Conservation (phyloP, 2,329 filamentous ascomycete species). For the Aureobasidium sp. region DNA sequence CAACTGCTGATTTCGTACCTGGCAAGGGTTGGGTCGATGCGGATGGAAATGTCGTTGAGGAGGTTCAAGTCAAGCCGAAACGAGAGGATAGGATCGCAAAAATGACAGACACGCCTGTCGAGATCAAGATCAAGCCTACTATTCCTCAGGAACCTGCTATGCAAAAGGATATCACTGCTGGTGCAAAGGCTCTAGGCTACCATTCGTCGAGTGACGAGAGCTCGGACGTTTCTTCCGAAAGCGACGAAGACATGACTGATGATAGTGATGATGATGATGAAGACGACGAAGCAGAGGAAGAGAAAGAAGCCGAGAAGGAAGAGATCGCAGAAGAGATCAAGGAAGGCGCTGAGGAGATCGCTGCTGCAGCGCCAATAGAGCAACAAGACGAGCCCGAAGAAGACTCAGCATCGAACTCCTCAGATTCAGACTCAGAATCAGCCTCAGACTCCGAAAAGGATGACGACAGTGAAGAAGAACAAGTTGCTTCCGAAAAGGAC, state of each 20-base stretch:
- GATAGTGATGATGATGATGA: not conserved
- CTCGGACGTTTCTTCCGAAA: constrained; percentile 5
- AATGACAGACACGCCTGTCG: constrained; percentile 6
- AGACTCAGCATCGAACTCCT: not conserved
- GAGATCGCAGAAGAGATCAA: constrained; percentile 13
- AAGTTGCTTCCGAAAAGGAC: not conserved
- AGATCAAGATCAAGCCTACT: constrained; percentile 11
- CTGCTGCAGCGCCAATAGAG: not conserved
- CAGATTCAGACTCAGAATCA: not conserved
- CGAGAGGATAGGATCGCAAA: constrained; percentile 6
- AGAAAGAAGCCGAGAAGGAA: not conserved
- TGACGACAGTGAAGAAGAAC: not conserved
- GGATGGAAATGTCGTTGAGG: constrained; percentile 67
- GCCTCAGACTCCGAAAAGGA: not conserved
- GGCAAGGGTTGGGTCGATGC: constrained; percentile 84
- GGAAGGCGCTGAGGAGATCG: constrained; percentile 22
- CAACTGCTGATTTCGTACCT: constrained; percentile 62
- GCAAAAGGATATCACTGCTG: constrained; percentile 7
- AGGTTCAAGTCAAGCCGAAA: constrained; percentile 20
- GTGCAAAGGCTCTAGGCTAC: constrained; percentile 15
- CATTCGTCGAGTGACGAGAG: constrained; percentile 14
- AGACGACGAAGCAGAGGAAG: not conserved
- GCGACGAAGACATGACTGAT: not conserved
- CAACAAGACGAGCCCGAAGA: not conserved
- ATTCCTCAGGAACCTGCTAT: constrained; percentile 18